Conservation (phyloP, 768 basidiomycete species). For the Amanita inopinata region DNA sequence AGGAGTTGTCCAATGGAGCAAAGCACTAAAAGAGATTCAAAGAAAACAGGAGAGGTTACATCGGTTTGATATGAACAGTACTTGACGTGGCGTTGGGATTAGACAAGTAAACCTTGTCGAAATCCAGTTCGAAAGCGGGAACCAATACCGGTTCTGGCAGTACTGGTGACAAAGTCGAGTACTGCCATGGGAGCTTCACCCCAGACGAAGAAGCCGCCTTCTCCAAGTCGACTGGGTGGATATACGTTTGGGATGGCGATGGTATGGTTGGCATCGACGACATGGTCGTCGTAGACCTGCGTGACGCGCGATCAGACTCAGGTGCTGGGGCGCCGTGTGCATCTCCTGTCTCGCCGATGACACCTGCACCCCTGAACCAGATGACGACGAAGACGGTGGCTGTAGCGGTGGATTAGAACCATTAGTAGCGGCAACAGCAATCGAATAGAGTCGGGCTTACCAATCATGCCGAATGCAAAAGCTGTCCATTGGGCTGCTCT, state of each 20-base stretch:
- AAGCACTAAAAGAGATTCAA: too few species aligned
- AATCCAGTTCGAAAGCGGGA: background rate
- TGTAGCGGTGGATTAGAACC: slow-evolving; percentile 1
- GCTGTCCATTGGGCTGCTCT: slow-evolving; percentile 54
- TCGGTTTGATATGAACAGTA: too few species aligned
- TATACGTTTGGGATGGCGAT: background rate
- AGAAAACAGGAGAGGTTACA: too few species aligned
- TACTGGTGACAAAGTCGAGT: background rate
- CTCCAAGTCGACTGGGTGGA: background rate
- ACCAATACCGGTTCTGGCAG: background rate
- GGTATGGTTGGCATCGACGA: background rate
- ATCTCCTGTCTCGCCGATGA: slow-evolving; percentile 12
- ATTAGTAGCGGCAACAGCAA: background rate
- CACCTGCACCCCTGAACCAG: slow-evolving; percentile 22
- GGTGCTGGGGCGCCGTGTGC: background rate
- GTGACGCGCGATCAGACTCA: background rate
- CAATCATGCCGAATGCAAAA: slow-evolving; percentile 51
- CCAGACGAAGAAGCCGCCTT: background rate
- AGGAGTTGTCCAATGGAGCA: too few species aligned
- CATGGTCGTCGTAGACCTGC: background rate
- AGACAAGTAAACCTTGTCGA: background rate
- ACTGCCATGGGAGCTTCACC: background rate
- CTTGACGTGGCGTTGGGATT: too few species aligned
- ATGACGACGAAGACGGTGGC: slow-evolving; percentile 16
- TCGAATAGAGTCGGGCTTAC: slow-evolving; percentile 24